Evolutionary conservation across 2,329 filamentous ascomycete species (phyloP), one percentile per base, ranked within the genome.

Genomic region (Fusarium sp.): DNA sequence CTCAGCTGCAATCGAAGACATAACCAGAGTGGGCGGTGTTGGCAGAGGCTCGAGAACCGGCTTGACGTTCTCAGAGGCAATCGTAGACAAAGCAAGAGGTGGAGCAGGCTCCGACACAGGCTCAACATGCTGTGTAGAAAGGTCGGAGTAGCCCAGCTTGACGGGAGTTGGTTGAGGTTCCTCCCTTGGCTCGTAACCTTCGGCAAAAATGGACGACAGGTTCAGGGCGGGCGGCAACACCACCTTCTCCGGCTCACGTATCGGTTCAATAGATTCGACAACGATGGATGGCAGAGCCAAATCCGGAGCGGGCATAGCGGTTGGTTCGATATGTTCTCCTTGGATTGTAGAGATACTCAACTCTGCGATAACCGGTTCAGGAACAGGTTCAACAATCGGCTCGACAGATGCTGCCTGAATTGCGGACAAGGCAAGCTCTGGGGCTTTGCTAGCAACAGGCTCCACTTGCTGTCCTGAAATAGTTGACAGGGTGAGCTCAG

Each of bases 1-100:
- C 66, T 83, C 74, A 4, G 78, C 66, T 18, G 77, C 58, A 50
- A 84, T 78, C 2, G 76, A 70, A 3, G 83, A 84, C 37, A 85
- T 69, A 0, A 73, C 78, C 23, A 85, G 67, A 9, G 68, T 23
- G 6, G 79, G 77, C 1, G 70, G 73, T 3, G 69, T 27, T 8
- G 73, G 69, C 11, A 62, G 31, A 30, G 71, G 58, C 23, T 75
- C 76, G 8, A 69, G 55, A 13, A 79, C 67, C 5, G 80, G 80
- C 60, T 79, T 74, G 34, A 85, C 76, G 36, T 83, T 76, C 67
- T 84, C 76, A 1, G 75, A 74, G 13, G 75, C 53, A 40, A 71
- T 72, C n/a, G 51, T 47, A 43, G 68, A 71, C 43, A 72, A 41
- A n/a, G 43, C 54, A 48, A 71, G 61, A 10, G 65, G n/a, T 27